phyloP scores from a whole-genome alignment of 1,284 basidiomycete genomes.

The Ustilago bromivora region DNA sequence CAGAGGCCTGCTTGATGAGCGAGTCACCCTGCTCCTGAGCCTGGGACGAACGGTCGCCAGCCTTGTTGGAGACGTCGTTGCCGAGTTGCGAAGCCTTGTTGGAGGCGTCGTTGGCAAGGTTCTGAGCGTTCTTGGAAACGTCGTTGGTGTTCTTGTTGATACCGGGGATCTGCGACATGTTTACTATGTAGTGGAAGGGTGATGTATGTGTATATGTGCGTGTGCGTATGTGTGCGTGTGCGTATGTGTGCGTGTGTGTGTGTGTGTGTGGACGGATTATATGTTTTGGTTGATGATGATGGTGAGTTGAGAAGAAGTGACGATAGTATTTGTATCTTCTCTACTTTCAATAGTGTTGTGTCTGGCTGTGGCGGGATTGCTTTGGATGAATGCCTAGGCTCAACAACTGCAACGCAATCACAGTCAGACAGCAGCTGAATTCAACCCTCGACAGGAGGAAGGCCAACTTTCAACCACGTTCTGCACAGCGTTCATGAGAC shows the following conservation, averaged over 20 bases:
- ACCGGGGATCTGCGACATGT: constrained; percentile 49
- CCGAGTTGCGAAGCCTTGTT: constrained; percentile 38
- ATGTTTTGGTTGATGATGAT: not conserved
- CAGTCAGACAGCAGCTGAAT: not conserved
- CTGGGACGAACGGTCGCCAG: constrained; percentile 34
- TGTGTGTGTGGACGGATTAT: not conserved
- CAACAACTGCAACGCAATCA: not conserved
- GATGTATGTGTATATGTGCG: not conserved
- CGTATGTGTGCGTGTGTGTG: not conserved
- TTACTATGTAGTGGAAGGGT: constrained; percentile 9
- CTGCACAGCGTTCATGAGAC: not conserved
- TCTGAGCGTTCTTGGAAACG: constrained; percentile 50
- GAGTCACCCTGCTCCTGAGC: constrained; percentile 44
- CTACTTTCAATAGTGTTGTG: not conserved
- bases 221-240: not conserved
- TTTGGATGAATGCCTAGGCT: not conserved
- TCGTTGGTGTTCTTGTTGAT: constrained; percentile 53
- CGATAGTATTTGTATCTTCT: constrained; percentile 10
- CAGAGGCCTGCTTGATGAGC: constrained; percentile 47
- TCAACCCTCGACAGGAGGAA: constrained; percentile 9
- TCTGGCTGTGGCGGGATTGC: constrained; percentile 3
- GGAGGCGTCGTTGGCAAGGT: constrained; percentile 47
- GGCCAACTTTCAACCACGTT: constrained; percentile 10
- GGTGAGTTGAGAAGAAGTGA: not conserved
- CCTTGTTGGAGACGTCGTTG: constrained; percentile 47